Evolutionary conservation across 306 rosid species (phyloP), one percentile per base, ranked within the genome.

Genomic region (Casuarina glauca): DNA sequence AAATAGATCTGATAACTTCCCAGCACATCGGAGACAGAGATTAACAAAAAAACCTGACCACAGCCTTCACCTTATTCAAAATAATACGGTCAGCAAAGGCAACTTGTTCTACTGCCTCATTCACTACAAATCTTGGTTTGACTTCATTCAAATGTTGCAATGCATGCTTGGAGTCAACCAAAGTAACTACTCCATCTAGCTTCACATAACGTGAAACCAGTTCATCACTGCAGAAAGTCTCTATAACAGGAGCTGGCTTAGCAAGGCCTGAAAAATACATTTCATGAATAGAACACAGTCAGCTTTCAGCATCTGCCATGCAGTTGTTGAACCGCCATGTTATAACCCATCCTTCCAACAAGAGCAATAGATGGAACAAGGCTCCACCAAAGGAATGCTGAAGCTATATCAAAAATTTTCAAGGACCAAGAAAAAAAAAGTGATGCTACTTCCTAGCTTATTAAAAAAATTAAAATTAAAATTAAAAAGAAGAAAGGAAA

Each of bases 71-170:
- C 94, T 94, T 91, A 89, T 94, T 91, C 83, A 94, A 70, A 77
- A 94, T 90, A 77, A 94, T 89, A 64, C 94, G 91, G 74, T 91
- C 98, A 76, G 97, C 97, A 83, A 89, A 94, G 55, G 97, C 98
- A 74, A 94, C 91, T 85, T 94, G 98, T 75, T 94, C 98, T 41
- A 91, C 90, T 2, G 97, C 96, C 87, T 91, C 98, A 76, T 91
- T 94, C 73, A 94, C 98, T 69, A 94, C 98, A 90, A 94, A 91
- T 79, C 96, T 90, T 43, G 98, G 97, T 84, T 94, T 94, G 62
- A 91, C 89, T 84, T 94, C 97, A 76, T 90, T 86, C 78, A 94
- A 79, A 74, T 89, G 98, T 79, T 77, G 84, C 93, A 92, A 82
- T 53, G 91, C 93, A 74, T 94, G 93, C 91, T 90, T 94, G 84